Base-by-base conservation (phyloP, 2,329 filamentous ascomycete genomes). In the Xylariaceae sp. region DNA sequence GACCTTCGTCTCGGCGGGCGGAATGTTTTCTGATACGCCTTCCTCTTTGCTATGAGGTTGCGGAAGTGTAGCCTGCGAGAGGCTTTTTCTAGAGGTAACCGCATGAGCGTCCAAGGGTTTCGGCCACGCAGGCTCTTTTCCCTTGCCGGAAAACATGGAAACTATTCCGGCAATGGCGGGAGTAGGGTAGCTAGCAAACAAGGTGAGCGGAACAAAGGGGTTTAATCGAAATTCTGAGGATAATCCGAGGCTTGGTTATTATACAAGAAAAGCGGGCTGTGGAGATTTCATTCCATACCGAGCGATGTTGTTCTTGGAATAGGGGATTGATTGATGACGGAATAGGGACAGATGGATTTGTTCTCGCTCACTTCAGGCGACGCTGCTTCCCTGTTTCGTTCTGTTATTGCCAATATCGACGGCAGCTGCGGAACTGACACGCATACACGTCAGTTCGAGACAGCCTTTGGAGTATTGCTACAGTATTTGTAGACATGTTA, bases 81-180 rank as follows among this genome's bases (percentile, higher is more conserved):
- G 47, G 29, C 37, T 57, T 11, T 48, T 55, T 30, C 54, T 57
- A 3, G 47, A 47, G 40, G 48, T 42, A 26, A 43, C 35, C 3
- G 43, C 35, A n/a, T 55, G 51, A 4, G 54, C 52, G 35, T 61
- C 57, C 26, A 59, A 59, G 44, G 60, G 54, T 12, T 53, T 42
- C 7, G 61, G 50, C 54, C 49, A 58, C 47, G 56, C 60, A 7
- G 57, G 53, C 48, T 65, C 63, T 53, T 65, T 65, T 46, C 62
- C 64, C 56, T 64, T 62, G 6, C 44, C 39, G n/a, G 61, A 53
- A 50, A 47, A 50, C 43, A 67, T 58, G 40, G 51, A 19, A 53
- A 43, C 42, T 60, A 60, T 61, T 59, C 66, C 27, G 48, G 4
- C 40, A 30, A 40, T 40, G 43, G 47, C 47, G 4, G 45, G 40